phyloP scores from a whole-genome alignment of 208 protist genomes.

The Wallacemonas sp. region DNA sequence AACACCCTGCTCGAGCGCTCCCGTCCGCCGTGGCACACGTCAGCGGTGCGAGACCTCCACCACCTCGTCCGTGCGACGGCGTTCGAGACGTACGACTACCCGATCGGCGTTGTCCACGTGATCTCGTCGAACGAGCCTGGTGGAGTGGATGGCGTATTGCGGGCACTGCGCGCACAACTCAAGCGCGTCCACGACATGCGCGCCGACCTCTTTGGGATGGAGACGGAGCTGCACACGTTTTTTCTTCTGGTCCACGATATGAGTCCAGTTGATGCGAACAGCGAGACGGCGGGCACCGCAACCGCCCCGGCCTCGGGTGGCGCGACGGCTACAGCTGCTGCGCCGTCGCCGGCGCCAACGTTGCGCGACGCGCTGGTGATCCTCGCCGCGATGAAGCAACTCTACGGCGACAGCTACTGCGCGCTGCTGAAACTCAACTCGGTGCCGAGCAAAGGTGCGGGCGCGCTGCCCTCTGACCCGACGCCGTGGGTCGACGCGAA shows the following conservation, averaged over 20 bases:
- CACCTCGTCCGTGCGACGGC: conserved; percentile 61
- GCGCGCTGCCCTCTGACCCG: conserved; percentile 31
- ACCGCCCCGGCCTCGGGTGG: not conserved
- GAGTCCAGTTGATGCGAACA: conserved; percentile 21
- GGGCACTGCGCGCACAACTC: conserved; percentile 47
- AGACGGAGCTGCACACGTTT: conserved; percentile 68
- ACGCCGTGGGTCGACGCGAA: conserved; percentile 75
- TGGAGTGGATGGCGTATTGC: conserved; percentile 52
- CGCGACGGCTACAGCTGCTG: too few relatives aligned
- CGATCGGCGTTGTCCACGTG: conserved; percentile 66
- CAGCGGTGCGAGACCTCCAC: conserved; percentile 57
- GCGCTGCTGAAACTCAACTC: conserved; percentile 73
- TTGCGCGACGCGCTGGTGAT: conserved; percentile 44
- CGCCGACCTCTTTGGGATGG: conserved; percentile 57
- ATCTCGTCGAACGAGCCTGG: conserved; percentile 56
- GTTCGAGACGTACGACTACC: conserved; percentile 84
- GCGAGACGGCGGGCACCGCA: not conserved
- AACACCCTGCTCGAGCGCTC: conserved; percentile 64
- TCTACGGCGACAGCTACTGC: conserved; percentile 53
- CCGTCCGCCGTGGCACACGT: conserved; percentile 52
- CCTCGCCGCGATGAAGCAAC: conserved; percentile 45
- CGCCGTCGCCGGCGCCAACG: too few relatives aligned
- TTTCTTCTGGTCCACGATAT: conserved; percentile 80
- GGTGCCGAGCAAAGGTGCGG: too few relatives aligned
- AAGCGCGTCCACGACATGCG: conserved; percentile 34